Conservation (phyloP, 2,329 filamentous ascomycete species). For the Daldinia eschscholtzii region DNA sequence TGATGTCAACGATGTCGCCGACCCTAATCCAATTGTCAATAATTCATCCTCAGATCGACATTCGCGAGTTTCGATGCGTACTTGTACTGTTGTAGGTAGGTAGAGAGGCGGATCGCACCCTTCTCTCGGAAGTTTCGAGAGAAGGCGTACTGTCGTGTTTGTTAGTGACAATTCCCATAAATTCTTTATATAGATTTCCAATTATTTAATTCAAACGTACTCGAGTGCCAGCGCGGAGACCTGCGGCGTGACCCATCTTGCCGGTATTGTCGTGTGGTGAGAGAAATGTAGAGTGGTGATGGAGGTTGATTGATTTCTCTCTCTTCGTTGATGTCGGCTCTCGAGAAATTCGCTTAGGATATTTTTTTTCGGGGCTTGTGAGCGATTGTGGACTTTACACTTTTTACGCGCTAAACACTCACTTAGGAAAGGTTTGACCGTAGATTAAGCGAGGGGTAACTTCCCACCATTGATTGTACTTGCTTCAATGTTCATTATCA, state of each 20-base stretch:
- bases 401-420: conserved; percentile 25
- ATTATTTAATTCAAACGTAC: conserved; percentile 63
- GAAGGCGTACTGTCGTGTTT: conserved; percentile 81
- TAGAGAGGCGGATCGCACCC: conserved; percentile 92
- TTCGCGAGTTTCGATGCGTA: conserved; percentile 57
- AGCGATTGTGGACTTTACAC: conserved; percentile 35
- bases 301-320: conserved; percentile 42
- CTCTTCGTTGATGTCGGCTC: conserved; percentile 27
- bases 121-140: conserved; percentile 93
- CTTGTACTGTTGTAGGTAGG: conserved; percentile 95
- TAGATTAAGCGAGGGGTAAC: conserved; percentile 47
- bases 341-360: conserved; percentile 47
- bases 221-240: conserved; percentile 88
- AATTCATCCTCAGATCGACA: conserved; percentile 35
- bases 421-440: conserved; percentile 1
- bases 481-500: not conserved
- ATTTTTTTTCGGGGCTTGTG: conserved; percentile 44
- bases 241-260: conserved; percentile 88
- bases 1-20: conserved; percentile 98
- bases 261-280: conserved; percentile 62
- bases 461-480: not conserved
- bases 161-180: conserved; percentile 11
- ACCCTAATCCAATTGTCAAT: conserved; percentile 73
- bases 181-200: not conserved
- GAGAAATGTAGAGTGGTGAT: conserved; percentile 39